A percentile compares a stretch with the other conserved stretches of the same genome.
Evolutionary conservation across 176 grass and related monocot species (phyloP).

Genomic region (Zoysia pacifica): DNA sequence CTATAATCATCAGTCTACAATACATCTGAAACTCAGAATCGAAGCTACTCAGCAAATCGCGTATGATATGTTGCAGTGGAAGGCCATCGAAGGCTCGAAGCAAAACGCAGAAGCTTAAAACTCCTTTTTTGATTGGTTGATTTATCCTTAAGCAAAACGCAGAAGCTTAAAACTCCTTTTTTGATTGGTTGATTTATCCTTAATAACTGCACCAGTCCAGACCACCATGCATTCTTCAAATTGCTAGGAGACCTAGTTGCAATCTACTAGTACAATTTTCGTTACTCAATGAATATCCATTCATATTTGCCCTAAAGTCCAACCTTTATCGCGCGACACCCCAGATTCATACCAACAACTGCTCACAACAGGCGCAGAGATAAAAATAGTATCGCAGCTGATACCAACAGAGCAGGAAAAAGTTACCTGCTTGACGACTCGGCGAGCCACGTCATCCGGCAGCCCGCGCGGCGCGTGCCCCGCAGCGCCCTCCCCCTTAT

Average conservation of each 20-base stretch:
- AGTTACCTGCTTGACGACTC: constrained; percentile 82
- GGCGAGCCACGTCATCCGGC: constrained; percentile 59
- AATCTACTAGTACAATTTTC: not conserved
- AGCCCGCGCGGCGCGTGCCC: constrained; percentile 43
- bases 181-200: not conserved
- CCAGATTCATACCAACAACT: constrained; percentile 23
- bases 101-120: not conserved
- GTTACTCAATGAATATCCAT: not conserved
- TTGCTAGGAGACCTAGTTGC: not conserved
- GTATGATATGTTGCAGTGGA: not conserved
- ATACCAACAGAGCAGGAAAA: constrained; percentile 22
- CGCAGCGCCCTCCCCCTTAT: constrained; percentile 22
- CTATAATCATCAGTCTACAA: not conserved
- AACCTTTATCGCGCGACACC: not conserved
- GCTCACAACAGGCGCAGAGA: constrained; percentile 12
- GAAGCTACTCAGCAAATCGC: not conserved
- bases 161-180: not conserved
- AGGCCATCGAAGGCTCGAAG: not conserved
- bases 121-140: not conserved
- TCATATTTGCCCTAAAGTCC: not conserved
- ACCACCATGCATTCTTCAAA: not conserved
- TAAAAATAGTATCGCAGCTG: not conserved
- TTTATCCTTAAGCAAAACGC: no score
- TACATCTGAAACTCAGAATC: constrained; percentile 1
- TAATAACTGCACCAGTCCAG: not conserved